Percentiles rank a stretch among this genome's conserved stretches.
Evolutionary conservation across 495 filamentous ascomycete genomes (phyloP).

Genomic region (Recurvomyces mirabilis): DNA sequence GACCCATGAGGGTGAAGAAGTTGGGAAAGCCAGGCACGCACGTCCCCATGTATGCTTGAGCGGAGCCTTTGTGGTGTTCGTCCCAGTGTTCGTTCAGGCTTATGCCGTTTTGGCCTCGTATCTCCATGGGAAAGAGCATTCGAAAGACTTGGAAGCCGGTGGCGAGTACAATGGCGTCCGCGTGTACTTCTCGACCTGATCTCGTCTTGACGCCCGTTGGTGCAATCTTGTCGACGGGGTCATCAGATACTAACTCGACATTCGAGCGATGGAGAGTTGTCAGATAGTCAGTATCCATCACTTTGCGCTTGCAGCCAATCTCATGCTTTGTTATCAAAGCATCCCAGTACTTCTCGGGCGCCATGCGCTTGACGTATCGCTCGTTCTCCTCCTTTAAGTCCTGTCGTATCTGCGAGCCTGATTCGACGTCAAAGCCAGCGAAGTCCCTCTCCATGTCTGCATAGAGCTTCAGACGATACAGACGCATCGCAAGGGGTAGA

Average conservation of each 20-base stretch:
- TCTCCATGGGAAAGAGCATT: constrained; percentile 28
- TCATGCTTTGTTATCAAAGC: constrained; percentile 24
- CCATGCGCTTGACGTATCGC: constrained; percentile 23
- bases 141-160: constrained; percentile 27
- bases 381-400: constrained; percentile 21
- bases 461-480: constrained; percentile 24
- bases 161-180: constrained; percentile 27
- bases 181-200: constrained; percentile 18
- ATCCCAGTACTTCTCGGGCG: constrained; percentile 26
- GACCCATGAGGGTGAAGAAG: constrained; percentile 30
- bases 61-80: constrained; percentile 18
- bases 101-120: constrained; percentile 18
- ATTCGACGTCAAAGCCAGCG: constrained; percentile 23
- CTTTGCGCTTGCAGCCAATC: constrained; percentile 28
- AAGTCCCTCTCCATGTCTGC: constrained; percentile 27
- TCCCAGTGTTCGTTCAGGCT: constrained; percentile 25
- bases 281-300: constrained; percentile 27
- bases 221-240: constrained; percentile 21
- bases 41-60: constrained; percentile 27
- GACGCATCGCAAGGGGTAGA: constrained; percentile 24
- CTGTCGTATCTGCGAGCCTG: constrained; percentile 15
- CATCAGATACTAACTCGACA: constrained; percentile 23
- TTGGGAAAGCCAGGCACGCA: constrained; percentile 26
- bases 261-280: constrained; percentile 23
- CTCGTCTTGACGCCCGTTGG: constrained; percentile 18